These are phyloP conservation scores for Alternaria panax DNA, from an alignment of 2,329 filamentous ascomycete genomes.

Conservation along the genomic window DNA sequence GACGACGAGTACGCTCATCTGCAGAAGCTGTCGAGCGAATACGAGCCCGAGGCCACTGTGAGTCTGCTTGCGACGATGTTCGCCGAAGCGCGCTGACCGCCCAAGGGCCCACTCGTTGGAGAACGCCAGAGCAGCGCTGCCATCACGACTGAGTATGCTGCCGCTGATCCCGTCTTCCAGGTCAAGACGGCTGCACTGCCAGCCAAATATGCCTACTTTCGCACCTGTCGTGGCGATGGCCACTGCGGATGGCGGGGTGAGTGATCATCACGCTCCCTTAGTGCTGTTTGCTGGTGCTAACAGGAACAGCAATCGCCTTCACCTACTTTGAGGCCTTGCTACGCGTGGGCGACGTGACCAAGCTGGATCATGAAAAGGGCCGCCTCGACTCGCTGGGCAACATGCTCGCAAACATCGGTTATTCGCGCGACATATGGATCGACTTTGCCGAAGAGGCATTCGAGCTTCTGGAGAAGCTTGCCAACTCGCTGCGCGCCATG, in stretches of 20 bases:
- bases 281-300: slow-evolving; percentile 35
- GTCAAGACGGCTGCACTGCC: slow-evolving; percentile 87
- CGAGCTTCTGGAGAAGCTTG: slow-evolving; percentile 70
- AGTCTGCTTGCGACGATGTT: slow-evolving; percentile 39
- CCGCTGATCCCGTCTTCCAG: slow-evolving; percentile 83
- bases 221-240: slow-evolving; percentile 87
- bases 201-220: slow-evolving; percentile 84
- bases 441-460: slow-evolving; percentile 83
- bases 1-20: slow-evolving; percentile 67
- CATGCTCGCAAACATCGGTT: slow-evolving; percentile 73
- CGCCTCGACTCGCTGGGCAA: slow-evolving; percentile 76
- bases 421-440: slow-evolving; percentile 74
- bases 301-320: slow-evolving; percentile 79
- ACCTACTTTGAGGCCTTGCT: slow-evolving; percentile 89
- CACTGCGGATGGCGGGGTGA: slow-evolving; percentile 98
- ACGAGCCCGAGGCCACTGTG: slow-evolving; percentile 65
- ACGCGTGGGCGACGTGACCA: slow-evolving; percentile 67
- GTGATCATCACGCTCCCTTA: slow-evolving; percentile 39
- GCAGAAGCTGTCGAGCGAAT: slow-evolving; percentile 68
- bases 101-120: slow-evolving; percentile 82
- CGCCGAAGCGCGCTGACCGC: slow-evolving; percentile 28
- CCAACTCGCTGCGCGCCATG: slow-evolving; percentile 62
- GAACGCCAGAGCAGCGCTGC: slow-evolving; percentile 76
- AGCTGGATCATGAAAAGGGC: slow-evolving; percentile 73
- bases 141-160: slow-evolving; percentile 86